phyloP scores from a whole-genome alignment of 2,329 filamentous ascomycete species.

The Hortaea sp. region DNA sequence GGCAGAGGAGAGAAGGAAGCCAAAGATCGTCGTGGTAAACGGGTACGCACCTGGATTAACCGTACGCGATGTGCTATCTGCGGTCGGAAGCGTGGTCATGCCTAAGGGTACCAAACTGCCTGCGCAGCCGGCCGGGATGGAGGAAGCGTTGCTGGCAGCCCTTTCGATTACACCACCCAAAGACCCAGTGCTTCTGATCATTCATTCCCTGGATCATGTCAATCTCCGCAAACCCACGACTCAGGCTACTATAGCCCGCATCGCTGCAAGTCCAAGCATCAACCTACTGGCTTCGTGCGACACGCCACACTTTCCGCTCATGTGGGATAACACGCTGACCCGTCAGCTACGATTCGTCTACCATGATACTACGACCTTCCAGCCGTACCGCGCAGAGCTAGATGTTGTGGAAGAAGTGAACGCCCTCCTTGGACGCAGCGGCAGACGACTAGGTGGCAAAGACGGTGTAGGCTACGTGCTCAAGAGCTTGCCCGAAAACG shows the following conservation, averaged over 20 bases:
- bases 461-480: constrained; percentile 89
- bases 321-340: constrained; percentile 83
- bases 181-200: constrained; percentile 29
- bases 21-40: constrained; percentile 72
- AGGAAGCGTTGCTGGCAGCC: constrained; percentile 54
- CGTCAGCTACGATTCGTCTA: constrained; percentile 78
- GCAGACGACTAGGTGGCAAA: constrained; percentile 71
- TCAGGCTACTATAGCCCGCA: constrained; percentile 64
- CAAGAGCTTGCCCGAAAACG: constrained; percentile 83
- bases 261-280: constrained; percentile 64
- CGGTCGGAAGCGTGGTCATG: constrained; percentile 54
- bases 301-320: constrained; percentile 72
- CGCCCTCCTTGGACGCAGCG: constrained; percentile 70
- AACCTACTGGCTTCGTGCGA: constrained; percentile 72
- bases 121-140: constrained; percentile 57
- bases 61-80: constrained; percentile 59
- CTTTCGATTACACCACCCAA: constrained; percentile 41
- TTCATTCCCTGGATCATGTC: constrained; percentile 79
- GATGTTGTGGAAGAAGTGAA: constrained; percentile 88
- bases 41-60: constrained; percentile 63
- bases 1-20: constrained; percentile 15
- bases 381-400: constrained; percentile 60
- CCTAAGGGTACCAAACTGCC: constrained; percentile 44
- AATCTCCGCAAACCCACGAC: constrained; percentile 60
- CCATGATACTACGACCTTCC: constrained; percentile 89